Evolutionary conservation across 129 eudicot species (phyloP).

Genomic region (Centrapalus pauciflorus): DNA sequence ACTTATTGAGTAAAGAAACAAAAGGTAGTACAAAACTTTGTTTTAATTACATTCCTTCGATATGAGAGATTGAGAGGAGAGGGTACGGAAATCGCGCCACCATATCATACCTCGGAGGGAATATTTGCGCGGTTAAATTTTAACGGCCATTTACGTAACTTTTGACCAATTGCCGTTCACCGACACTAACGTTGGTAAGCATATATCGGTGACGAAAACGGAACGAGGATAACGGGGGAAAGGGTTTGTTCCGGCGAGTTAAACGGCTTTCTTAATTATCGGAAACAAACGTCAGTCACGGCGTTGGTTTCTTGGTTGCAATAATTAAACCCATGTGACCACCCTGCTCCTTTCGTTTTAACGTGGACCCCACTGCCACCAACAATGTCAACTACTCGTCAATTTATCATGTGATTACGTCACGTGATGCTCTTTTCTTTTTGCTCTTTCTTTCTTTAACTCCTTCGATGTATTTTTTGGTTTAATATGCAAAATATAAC

Average conservation of each 20-base stretch:
- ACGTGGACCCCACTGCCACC: constrained; percentile 6
- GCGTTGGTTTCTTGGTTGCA: constrained; percentile 22
- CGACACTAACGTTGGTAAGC: constrained; percentile 21
- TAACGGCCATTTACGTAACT: background rate
- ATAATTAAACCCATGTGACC: constrained; percentile 36
- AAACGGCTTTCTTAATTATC: background rate
- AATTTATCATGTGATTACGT: constrained; percentile 13
- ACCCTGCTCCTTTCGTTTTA: background rate
- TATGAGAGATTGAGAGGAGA: constrained; percentile 16
- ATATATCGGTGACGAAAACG: background rate
- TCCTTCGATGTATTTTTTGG: background rate
- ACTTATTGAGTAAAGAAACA: too few relatives aligned
- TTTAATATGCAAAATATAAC: too few relatives aligned
- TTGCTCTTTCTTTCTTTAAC: background rate
- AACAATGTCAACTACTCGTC: constrained; percentile 24
- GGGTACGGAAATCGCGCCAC: constrained; percentile 30
- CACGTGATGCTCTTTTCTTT: constrained; percentile 18
- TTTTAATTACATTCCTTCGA: background rate
- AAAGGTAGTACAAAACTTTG: background rate
- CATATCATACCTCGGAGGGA: constrained; percentile 22
- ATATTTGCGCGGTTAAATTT: constrained; percentile 21
- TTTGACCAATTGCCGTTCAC: constrained; percentile 12
- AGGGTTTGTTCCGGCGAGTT: constrained; percentile 12
- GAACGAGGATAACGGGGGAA: constrained; percentile 7
- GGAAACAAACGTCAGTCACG: background rate